Percentiles rank a stretch among this genome's conserved stretches.
Evolutionary conservation across 108 stramenopile genomes (phyloP).

Genomic region (Schizochytrium sp.): DNA sequence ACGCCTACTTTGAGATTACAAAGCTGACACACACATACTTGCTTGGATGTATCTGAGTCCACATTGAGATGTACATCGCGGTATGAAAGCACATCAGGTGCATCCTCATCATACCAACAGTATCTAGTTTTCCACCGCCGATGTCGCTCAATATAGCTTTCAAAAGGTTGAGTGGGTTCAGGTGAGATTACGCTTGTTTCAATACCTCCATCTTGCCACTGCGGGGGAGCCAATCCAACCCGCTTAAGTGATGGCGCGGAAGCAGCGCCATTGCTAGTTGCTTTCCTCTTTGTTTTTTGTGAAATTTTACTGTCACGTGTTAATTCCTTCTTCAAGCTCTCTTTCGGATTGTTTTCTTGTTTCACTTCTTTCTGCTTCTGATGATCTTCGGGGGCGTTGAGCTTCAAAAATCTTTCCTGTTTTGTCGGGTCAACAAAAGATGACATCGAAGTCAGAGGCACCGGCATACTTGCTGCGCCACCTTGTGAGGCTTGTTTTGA

Average conservation of each 20-base stretch:
- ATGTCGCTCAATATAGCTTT: neutral
- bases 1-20: constrained; percentile 40
- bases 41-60: constrained; percentile 27
- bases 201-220: neutral
- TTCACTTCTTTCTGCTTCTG: too few relatives aligned
- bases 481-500: too few relatives aligned
- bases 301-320: too few relatives aligned
- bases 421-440: too few relatives aligned
- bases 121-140: constrained; percentile 34
- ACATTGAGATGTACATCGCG: neutral
- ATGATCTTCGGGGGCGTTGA: too few relatives aligned
- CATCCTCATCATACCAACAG: constrained; percentile 44
- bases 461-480: too few relatives aligned
- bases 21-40: constrained; percentile 51
- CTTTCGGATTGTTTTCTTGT: too few relatives aligned
- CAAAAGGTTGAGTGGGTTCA: neutral
- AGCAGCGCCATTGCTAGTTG: neutral
- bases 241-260: neutral
- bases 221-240: constrained; percentile 11
- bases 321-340: too few relatives aligned
- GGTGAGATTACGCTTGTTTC: neutral
- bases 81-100: constrained; percentile 17
- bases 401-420: too few relatives aligned
- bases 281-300: too few relatives aligned
- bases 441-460: too few relatives aligned